Percentiles rank a stretch among this genome's conserved stretches.
Evolutionary conservation across 768 basidiomycete species (phyloP).

Genomic region (Crucibulum laeve): DNA sequence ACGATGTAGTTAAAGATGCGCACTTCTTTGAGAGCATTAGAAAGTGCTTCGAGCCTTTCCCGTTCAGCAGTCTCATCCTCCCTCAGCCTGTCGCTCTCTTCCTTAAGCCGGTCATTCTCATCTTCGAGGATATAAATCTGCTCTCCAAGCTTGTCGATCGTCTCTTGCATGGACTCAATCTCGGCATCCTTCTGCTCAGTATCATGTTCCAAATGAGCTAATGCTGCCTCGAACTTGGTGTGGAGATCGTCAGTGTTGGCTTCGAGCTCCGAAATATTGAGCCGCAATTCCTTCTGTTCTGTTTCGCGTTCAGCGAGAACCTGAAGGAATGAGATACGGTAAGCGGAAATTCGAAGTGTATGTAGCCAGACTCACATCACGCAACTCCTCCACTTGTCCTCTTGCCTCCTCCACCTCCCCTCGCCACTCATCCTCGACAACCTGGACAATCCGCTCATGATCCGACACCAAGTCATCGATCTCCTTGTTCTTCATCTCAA

Average conservation of each 20-base stretch:
- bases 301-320: conserved; percentile 75
- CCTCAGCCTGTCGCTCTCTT: conserved; percentile 57
- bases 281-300: conserved; percentile 70
- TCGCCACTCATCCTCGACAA: conserved; percentile 89
- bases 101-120: conserved; percentile 71
- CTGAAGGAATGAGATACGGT: conserved; percentile 29
- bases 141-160: conserved; percentile 78
- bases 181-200: conserved; percentile 81
- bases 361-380: conserved; percentile 58
- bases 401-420: conserved; percentile 72
- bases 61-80: conserved; percentile 76
- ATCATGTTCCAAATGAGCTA: conserved; percentile 75
- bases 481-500: conserved; percentile 74
- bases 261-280: conserved; percentile 74
- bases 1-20: conserved; percentile 11
- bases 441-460: conserved; percentile 72
- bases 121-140: conserved; percentile 85
- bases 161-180: conserved; percentile 65
- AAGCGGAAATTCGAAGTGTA: not conserved
- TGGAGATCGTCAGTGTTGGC: conserved; percentile 66
- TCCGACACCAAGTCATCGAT: conserved; percentile 75
- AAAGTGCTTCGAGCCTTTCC: conserved; percentile 62
- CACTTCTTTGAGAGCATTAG: conserved; percentile 79
- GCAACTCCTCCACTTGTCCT: conserved; percentile 79
- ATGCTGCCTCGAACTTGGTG: conserved; percentile 67